Base-by-base conservation (phyloP, 179 eudicot species). In the Pouteria campechiana region DNA sequence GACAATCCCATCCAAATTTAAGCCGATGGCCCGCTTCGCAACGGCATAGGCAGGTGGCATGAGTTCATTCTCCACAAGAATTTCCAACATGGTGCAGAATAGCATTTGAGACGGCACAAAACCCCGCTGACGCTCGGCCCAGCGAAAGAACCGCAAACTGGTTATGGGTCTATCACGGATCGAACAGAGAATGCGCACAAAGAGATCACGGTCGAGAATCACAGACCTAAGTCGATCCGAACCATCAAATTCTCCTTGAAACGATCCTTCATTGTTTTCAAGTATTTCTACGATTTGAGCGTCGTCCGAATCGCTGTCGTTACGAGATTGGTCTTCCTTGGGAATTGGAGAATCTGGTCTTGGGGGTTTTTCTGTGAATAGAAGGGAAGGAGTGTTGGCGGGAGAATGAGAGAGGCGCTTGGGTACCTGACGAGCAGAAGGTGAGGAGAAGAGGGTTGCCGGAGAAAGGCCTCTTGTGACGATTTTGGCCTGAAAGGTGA, bases 101-200 rank as follows among this genome's bases (percentile, higher is more conserved):
- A 45, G 48, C 29, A 36, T 38, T 8, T 42, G 69, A 0, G 78
- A 65, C 27, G 42, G 51, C 42, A 20, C 53, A 55, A 67, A 74
- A 42, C 65, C 78, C 17, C 52, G 46, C 31, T 78, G 77, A 7
- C 46, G 50, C 23, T 56, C 68, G 0, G 68, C 78, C 86, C 81
- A 78, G 19, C 55, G 21, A 41, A 68, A 78, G 20, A 78, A 58
- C 29, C 57, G 36, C 21, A 74, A 41, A 2, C 74, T 81, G 32
- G 48, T 30, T n/a, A 63, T 30, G 0, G 86, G 81, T 18, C 48
- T 30, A 19, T 36, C 25, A 6, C 51, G 41, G 18, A 78, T 29
- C 9, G 65, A 64, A 49, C 49, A 37, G 12, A 78, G 57, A 14
- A 65, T 73, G 13, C 65, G 46, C 6, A 65, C 11, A 19, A 78